Evolutionary conservation across 2,329 filamentous ascomycete species (phyloP).

Genomic region (Cercospora citrullina): DNA sequence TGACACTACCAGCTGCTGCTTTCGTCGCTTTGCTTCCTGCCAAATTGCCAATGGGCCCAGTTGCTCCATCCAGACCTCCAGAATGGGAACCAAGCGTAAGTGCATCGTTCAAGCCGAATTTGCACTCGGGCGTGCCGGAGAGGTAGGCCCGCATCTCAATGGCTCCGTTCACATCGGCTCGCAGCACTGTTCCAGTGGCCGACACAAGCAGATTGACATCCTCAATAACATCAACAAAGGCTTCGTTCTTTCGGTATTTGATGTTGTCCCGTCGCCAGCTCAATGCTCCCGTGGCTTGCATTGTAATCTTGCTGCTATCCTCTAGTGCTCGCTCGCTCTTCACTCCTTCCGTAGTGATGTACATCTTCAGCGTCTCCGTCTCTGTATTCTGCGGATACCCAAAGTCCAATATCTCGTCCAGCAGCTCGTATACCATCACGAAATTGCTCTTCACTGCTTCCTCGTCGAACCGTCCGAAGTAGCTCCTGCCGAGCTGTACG

Average conservation of each 20-base stretch:
- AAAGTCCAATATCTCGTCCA: conserved; percentile 98
- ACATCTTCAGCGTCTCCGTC: conserved; percentile 98
- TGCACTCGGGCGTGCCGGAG: conserved; percentile 94
- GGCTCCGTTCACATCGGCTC: conserved; percentile 93
- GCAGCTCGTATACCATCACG: conserved; percentile 93
- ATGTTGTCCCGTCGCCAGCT: conserved; percentile 98
- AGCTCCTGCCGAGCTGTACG: conserved; percentile 85
- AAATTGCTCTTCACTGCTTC: conserved; percentile 99
- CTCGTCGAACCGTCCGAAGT: conserved; percentile 99
- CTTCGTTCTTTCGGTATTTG: conserved; percentile 99
- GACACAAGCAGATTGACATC: conserved; percentile 99
- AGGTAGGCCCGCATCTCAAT: conserved; percentile 99
- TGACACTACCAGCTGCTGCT: conserved; percentile 91
- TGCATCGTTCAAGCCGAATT: conserved; percentile 96
- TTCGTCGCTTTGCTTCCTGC: conserved; percentile 87
- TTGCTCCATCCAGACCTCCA: conserved; percentile 44
- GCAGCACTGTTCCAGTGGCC: conserved; percentile 90
- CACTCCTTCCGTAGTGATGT: conserved; percentile 98
- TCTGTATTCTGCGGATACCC: conserved; percentile 99
- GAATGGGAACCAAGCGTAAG: conserved; percentile 72
- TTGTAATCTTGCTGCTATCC: conserved; percentile 96
- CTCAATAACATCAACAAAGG: conserved; percentile 98
- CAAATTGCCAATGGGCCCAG: conserved; percentile 72
- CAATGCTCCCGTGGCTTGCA: conserved; percentile 95
- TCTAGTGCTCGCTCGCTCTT: conserved; percentile 81